Evolutionary conservation across 2,329 filamentous ascomycete species (phyloP), one percentile per base, ranked within the genome.

Genomic region (Cercospora berteroae): DNA sequence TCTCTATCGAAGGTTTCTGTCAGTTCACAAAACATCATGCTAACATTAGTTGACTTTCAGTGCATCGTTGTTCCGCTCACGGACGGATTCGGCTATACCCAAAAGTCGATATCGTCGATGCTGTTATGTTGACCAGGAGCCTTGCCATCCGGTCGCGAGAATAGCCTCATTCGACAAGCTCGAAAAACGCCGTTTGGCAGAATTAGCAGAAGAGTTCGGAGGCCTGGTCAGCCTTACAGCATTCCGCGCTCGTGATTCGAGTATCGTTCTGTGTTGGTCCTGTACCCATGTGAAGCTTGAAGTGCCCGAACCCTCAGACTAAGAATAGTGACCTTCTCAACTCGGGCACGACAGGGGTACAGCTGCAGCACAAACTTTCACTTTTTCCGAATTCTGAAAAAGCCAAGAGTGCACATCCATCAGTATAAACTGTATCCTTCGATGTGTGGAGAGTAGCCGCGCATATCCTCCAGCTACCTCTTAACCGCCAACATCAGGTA

Each of bases 101-200:
- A 7, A 23, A 60, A 60, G 29, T 60, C 3, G 5, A 23, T 29
- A 20, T 25, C 4, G 10, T 25, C 33, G 57, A 44, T 10, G 23
- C 18, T 8, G 16, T 59, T 12, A 7, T 39, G 31, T 20, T 20
- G 18, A 13, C 56, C 6, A 29, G 4, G 23, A 27, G 23, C 42
- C 33, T 44, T 50, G 44, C 20, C 44, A 23, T 20, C 20, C 18
- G 18, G 10, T 50, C 16, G 58, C 36, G n/a, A 48, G 58, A 44
- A 60, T 60, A 60, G 58, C 58, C 42, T 12, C 12, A 23, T n/a
- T 29, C 58, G 36, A 60, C 58, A 42, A 10, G 58, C 33, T 60
- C 23, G 36, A 29, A 39, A 36, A 36, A 23, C 20, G 16, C 31
- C 57, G 27, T 8, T 23, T 60, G 27, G 29, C 20, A 23, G 12